These are phyloP conservation scores for Argentina anserina DNA, from an alignment of 306 rosid genomes.

Conservation along the genomic window DNA sequence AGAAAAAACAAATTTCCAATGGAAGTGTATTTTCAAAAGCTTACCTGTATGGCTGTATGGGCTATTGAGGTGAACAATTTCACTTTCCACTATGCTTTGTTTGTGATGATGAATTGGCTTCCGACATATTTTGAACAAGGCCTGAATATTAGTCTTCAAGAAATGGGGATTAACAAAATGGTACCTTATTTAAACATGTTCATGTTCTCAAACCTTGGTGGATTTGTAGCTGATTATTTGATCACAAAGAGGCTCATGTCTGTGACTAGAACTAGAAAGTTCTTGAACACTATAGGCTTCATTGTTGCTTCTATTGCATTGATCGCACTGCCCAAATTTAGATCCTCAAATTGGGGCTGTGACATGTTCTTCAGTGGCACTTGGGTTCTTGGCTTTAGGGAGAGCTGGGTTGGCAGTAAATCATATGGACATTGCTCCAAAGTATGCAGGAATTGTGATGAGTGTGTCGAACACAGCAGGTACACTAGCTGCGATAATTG, in stretches of 20 bases:
- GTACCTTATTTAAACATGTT: conserved; percentile 17
- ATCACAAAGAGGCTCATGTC: conserved; percentile 12
- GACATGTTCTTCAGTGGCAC: conserved; percentile 13
- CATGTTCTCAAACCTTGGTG: conserved; percentile 24
- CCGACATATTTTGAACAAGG: conserved; percentile 24
- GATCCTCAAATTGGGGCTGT: not conserved
- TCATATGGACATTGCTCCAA: conserved; percentile 16
- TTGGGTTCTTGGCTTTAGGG: conserved; percentile 12
- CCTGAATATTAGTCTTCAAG: conserved; percentile 14
- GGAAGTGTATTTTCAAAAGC: conserved; percentile 6
- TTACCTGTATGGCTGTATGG: conserved; percentile 15
- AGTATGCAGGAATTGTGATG: conserved; percentile 8
- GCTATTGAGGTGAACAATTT: conserved; percentile 21
- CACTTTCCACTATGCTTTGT: conserved; percentile 25
- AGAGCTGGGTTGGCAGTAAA: conserved; percentile 24
- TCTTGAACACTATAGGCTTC: conserved; percentile 11
- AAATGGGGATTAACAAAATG: conserved; percentile 22
- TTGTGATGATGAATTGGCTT: conserved; percentile 20
- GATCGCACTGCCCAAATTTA: conserved; percentile 3
- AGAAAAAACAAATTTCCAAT: conserved; percentile 5
- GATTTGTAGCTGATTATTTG: conserved; percentile 24
- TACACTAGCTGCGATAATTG: conserved; percentile 7
- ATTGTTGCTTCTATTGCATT: conserved; percentile 13
- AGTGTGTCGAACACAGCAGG: conserved; percentile 8
- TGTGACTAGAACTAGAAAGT: conserved; percentile 20